A percentile compares a stretch with the other conserved stretches of the same genome.
Conservation (phyloP, 306 rosid genomes). For the Spatholobus suberectus region DNA sequence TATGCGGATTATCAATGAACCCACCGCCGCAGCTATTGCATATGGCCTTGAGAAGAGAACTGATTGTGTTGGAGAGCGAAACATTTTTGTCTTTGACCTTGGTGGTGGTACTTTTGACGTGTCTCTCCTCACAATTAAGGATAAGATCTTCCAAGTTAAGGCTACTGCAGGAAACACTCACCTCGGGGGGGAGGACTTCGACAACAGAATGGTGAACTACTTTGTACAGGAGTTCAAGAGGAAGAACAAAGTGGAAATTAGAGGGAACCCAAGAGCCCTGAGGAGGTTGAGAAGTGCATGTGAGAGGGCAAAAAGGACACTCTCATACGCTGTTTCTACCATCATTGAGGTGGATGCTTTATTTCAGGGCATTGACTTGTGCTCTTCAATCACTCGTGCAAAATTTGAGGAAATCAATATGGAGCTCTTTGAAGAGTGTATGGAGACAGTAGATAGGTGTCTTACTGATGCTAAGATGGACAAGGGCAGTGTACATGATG, state of each 20-base stretch:
- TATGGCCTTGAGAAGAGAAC: slow-evolving; percentile 20
- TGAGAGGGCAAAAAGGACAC: slow-evolving; percentile 38
- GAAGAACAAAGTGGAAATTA: slow-evolving; percentile 27
- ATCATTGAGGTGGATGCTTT: slow-evolving; percentile 11
- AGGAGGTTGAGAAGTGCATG: slow-evolving; percentile 35
- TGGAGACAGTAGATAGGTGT: slow-evolving; percentile 13
- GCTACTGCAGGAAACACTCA: slow-evolving; percentile 37
- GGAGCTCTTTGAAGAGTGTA: slow-evolving; percentile 21
- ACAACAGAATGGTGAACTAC: slow-evolving; percentile 30
- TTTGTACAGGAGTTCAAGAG: slow-evolving; percentile 15
- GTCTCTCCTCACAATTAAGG: slow-evolving; percentile 36
- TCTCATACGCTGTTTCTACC: neutral
- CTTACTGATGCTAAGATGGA: slow-evolving; percentile 14
- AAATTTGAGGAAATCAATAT: slow-evolving; percentile 39
- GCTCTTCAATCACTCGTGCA: neutral
- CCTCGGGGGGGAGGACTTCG: slow-evolving; percentile 36
- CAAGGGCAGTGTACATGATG: slow-evolving; percentile 10
- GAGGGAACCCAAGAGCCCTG: slow-evolving; percentile 5
- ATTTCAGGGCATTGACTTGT: slow-evolving; percentile 3
- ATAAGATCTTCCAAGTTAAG: neutral
- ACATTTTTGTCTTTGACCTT: slow-evolving; percentile 37
- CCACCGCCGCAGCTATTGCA: slow-evolving; percentile 39
- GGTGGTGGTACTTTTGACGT: slow-evolving; percentile 42
- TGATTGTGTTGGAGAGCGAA: neutral
- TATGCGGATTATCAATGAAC: slow-evolving; percentile 34